Evolutionary conservation across 1,284 basidiomycete species (phyloP).

Genomic region (Rhodotorula sp.): DNA sequence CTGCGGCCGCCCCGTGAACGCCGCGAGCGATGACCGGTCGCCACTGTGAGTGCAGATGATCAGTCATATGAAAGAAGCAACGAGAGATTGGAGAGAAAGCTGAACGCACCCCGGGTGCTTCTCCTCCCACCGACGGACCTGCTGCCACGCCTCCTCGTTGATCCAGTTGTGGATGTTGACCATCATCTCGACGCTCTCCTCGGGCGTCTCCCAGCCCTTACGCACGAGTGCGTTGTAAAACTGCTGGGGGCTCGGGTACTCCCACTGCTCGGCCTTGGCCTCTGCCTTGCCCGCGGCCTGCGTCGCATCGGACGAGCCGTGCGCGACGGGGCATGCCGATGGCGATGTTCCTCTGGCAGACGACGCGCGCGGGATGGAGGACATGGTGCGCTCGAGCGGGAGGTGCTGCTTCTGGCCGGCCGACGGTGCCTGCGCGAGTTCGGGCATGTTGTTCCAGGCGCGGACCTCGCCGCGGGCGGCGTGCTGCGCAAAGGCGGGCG

Average conservation of each 20-base stretch:
- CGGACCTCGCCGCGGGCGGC: constrained; percentile 56
- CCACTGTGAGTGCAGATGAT: constrained; percentile 43
- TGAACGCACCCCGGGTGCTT: constrained; percentile 58
- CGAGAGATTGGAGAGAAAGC: not conserved
- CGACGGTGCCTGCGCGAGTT: constrained; percentile 67
- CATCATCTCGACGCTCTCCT: constrained; percentile 95
- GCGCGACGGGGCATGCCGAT: constrained; percentile 47
- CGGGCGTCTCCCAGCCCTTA: constrained; percentile 97
- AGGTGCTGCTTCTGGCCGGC: constrained; percentile 64
- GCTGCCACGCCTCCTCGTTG: constrained; percentile 94
- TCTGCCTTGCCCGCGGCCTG: not conserved
- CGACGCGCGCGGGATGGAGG: constrained; percentile 78
- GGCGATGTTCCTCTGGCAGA: constrained; percentile 40
- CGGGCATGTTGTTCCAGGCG: constrained; percentile 88
- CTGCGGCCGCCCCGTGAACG: constrained; percentile 87
- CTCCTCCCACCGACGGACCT: constrained; percentile 92
- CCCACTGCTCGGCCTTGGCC: constrained; percentile 63
- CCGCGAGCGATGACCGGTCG: constrained; percentile 66
- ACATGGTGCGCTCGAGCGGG: constrained; percentile 72
- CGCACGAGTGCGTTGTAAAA: constrained; percentile 96
- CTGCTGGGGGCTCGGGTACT: constrained; percentile 97
- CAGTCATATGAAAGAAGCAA: not conserved
- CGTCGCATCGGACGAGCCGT: constrained; percentile 22
- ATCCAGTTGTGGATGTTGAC: constrained; percentile 98
- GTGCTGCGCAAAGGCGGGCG: constrained; percentile 3